Base-by-base conservation (phyloP, 2,329 filamentous ascomycete genomes). In the Colletotrichum spinosum region DNA sequence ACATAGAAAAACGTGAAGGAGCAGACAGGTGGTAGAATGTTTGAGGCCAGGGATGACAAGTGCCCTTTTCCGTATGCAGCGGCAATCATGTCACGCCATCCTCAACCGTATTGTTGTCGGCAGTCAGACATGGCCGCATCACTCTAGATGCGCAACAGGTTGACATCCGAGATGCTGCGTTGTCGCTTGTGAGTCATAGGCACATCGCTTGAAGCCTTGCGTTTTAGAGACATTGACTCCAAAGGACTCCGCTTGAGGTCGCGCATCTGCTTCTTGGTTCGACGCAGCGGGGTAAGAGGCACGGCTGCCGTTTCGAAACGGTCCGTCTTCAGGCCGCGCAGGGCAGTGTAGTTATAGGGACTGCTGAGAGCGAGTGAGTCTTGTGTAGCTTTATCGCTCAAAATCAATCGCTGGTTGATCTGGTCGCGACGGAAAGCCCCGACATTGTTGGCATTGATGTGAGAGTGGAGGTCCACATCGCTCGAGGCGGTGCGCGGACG, bases 401-500 rank as follows among this genome's bases (percentile, higher is more conserved):
- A 76, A 64, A 88, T 86, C 65, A 88, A 79, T 70, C 87, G 84
- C 73, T 87, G 84, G 73, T 87, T 86, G 81, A 82, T 88, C 74
- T 87, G 88, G 75, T 87, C 90, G 69, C 83, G 87, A 60, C 92
- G 92, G 83, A 96, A 97, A 1, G 92, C 91, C 42, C 91, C 91
- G 41, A 96, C 92, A 12, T 90, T 87, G 61, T 89, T 86, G 8
- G 84, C 78, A 64, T 87, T 87, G 69, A 88, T 86, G 71, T 91
- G 88, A 44, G 94, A 87, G 10, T 78, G 74, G 8, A 81, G 74
- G 42, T 83, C 79, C 15, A 76, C 75, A 68, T 88, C 83, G 72
- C 81, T 82, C 37, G 78, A 77, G 42, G 82, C 77, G 41, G 83
- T 84, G n/a, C 77, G 78, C 35, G 82, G 81, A 17, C 85, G 82